phyloP scores from a whole-genome alignment of 1,284 basidiomycete genomes.

The Jaminaea rosea region DNA sequence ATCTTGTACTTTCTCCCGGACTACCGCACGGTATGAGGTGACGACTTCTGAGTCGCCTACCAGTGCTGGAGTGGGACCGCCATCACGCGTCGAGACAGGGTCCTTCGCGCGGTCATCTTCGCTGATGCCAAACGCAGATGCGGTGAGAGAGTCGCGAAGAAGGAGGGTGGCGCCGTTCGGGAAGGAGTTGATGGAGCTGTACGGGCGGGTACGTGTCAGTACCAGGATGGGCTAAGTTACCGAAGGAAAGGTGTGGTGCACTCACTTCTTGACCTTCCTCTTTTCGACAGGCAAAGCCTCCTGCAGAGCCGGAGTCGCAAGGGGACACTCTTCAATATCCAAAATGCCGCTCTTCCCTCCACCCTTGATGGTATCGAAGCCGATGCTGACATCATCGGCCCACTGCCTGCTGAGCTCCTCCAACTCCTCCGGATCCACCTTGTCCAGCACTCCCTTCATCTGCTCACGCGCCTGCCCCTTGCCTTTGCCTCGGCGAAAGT shows the following conservation, averaged over 20 bases:
- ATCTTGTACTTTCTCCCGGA: conserved; percentile 74
- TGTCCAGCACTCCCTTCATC: conserved; percentile 16
- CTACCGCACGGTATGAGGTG: conserved; percentile 68
- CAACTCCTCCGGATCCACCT: conserved; percentile 17
- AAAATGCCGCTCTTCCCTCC: conserved; percentile 67
- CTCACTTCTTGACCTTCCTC: conserved; percentile 62
- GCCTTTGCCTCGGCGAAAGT: conserved; percentile 36
- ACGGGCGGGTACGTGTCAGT: no score
- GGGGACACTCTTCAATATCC: conserved; percentile 96
- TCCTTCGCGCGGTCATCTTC: conserved; percentile 13
- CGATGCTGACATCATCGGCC: conserved; percentile 58
- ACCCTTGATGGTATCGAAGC: conserved; percentile 64
- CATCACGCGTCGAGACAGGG: conserved; percentile 4
- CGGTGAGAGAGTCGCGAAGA: conserved; percentile 70
- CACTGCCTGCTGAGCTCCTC: background rate
- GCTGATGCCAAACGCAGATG: conserved; percentile 14
- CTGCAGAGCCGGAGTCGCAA: conserved; percentile 76
- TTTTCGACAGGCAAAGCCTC: conserved; percentile 59
- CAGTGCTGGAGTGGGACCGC: background rate
- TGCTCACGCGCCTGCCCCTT: conserved; percentile 36
- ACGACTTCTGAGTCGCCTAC: conserved; percentile 48
- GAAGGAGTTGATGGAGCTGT: conserved; percentile 68
- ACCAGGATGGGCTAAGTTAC: conserved; percentile 4
- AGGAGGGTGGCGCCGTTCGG: conserved; percentile 84
- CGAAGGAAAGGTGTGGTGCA: conserved; percentile 11